Conservation (phyloP, 116 monocot species). For the Phalaenopsis hybrid region DNA sequence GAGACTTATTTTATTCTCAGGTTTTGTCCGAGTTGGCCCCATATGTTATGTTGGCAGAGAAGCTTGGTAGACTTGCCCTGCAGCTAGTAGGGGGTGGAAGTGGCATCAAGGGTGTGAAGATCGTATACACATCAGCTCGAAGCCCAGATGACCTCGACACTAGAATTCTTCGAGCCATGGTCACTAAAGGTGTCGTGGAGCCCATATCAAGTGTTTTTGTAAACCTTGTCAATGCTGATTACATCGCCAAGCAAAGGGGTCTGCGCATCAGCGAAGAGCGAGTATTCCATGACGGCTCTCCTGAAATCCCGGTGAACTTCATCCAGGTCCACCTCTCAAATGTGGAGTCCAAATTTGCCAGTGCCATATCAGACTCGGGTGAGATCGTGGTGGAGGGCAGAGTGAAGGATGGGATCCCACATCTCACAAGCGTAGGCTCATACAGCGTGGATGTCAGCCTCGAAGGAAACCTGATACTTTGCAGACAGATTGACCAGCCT, state of each 20-base stretch:
- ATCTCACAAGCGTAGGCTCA: conserved; percentile 35
- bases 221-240: conserved; percentile 54
- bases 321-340: conserved; percentile 29
- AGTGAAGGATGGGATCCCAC: conserved; percentile 39
- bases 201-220: conserved; percentile 40
- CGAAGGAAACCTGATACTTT: conserved; percentile 43
- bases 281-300: conserved; percentile 25
- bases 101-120: conserved; percentile 40
- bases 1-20: conserved; percentile 9
- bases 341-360: conserved; percentile 37
- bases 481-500: conserved; percentile 42
- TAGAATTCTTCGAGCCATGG: conserved; percentile 45
- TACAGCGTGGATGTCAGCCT: conserved; percentile 46
- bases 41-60: conserved; percentile 44
- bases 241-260: conserved; percentile 37
- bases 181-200: conserved; percentile 44
- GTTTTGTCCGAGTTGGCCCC: conserved; percentile 46
- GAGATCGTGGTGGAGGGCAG: conserved; percentile 40
- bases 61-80: conserved; percentile 32
- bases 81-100: conserved; percentile 38
- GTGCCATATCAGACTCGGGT: conserved; percentile 35
- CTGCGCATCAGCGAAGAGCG: conserved; percentile 48
- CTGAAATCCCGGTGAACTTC: conserved; percentile 29
- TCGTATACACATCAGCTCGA: conserved; percentile 42
- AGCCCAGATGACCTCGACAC: conserved; percentile 51